These are phyloP conservation scores for Leccinellum rugosiceps DNA, from an alignment of 768 basidiomycete species.

Conservation along the genomic window DNA sequence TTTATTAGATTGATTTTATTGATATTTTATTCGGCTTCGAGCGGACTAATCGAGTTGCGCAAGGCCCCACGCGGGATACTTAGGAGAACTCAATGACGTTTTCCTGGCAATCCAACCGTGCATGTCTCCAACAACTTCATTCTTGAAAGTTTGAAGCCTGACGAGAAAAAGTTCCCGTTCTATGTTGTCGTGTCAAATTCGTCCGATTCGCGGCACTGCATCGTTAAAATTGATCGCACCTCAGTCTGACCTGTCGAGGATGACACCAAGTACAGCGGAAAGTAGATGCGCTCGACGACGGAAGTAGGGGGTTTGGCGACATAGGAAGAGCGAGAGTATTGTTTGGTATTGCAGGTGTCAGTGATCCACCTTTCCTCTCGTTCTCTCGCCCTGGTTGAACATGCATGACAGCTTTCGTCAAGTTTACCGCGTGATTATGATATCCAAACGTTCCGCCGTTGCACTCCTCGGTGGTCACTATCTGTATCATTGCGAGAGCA, in stretches of 20 bases:
- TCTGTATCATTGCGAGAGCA: conserved; percentile 92
- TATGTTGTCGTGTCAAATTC: conserved; percentile 91
- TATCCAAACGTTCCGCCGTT: conserved; percentile 88
- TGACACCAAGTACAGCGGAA: conserved; percentile 80
- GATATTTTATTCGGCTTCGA: too few relatives aligned
- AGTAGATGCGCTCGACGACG: conserved; percentile 95
- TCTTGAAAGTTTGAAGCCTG: too few relatives aligned
- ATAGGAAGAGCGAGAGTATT: conserved; percentile 74
- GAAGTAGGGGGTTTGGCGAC: conserved; percentile 85
- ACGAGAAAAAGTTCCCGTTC: conserved; percentile 89
- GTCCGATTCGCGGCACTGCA: conserved; percentile 81
- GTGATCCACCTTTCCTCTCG: conserved; percentile 30
- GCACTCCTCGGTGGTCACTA: conserved; percentile 95
- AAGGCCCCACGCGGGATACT: too few relatives aligned
- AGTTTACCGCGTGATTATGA: conserved; percentile 91
- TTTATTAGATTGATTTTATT: too few relatives aligned
- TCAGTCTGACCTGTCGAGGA: conserved; percentile 84
- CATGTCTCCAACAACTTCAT: conserved; percentile 80
- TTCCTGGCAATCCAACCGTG: too few relatives aligned
- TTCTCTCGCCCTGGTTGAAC: not conserved
- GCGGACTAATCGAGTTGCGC: too few relatives aligned
- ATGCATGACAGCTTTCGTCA: conserved; percentile 66
- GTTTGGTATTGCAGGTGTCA: conserved; percentile 85
- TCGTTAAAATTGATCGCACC: conserved; percentile 93
- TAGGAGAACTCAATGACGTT: too few relatives aligned